These are phyloP conservation scores for Funneliformis mosseae DNA, from an alignment of 192 early-diverging fungal species.

Conservation along the genomic window DNA sequence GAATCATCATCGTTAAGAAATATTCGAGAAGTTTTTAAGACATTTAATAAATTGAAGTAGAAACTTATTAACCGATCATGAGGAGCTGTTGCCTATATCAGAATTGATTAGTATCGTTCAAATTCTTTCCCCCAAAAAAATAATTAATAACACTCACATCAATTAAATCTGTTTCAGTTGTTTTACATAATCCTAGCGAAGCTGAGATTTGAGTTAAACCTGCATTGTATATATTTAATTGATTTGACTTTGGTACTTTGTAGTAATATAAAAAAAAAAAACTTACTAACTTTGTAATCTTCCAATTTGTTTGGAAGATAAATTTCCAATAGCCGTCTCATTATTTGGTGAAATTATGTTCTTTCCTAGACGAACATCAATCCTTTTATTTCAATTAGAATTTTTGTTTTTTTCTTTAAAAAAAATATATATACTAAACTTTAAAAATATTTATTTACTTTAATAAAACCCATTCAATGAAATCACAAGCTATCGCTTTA, in stretches of 20 bases:
- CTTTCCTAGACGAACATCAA: not conserved
- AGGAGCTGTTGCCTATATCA: constrained; percentile 5
- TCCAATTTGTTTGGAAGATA: no score
- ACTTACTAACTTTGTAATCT: not conserved
- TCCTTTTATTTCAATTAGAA: not conserved
- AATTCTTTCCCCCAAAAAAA: not conserved
- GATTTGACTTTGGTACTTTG: not conserved
- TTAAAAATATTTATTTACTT: not conserved
- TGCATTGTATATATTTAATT: not conserved
- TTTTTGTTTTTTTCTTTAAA: no score
- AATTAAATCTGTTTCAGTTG: not conserved
- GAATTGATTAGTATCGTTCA: not conserved
- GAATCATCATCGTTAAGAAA: not conserved
- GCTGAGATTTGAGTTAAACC: not conserved
- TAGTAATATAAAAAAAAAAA: not conserved
- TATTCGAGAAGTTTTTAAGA: not conserved
- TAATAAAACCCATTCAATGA: constrained; percentile 22
- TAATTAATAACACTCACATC: not conserved
- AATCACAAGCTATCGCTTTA: constrained; percentile 12
- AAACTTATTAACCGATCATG: not conserved
- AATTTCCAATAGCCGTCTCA: no score
- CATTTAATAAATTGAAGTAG: not conserved
- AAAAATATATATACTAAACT: no score
- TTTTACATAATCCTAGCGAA: not conserved
- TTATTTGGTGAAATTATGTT: not conserved